Conservation (phyloP, 345 rosid species). For the Arabis alpina region DNA sequence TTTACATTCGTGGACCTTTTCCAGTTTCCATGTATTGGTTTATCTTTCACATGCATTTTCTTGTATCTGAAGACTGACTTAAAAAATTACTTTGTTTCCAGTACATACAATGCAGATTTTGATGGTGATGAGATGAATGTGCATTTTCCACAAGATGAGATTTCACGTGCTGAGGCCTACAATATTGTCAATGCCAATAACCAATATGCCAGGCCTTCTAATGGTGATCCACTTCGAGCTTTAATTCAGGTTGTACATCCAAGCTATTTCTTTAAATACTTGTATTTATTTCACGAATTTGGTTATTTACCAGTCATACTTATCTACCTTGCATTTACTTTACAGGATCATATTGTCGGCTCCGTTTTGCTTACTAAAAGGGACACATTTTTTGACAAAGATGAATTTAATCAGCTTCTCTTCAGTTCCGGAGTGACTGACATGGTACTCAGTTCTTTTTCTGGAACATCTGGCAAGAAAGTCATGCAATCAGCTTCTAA, state of each 20-base stretch:
- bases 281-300: constrained; percentile 26
- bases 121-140: constrained; percentile 99
- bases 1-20: constrained; percentile 13
- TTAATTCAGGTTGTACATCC: constrained; percentile 77
- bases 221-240: constrained; percentile 91
- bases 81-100: constrained; percentile 45
- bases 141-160: constrained; percentile 99
- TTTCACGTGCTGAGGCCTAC: constrained; percentile 97
- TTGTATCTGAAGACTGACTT: constrained; percentile 23
- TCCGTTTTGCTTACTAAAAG: constrained; percentile 85
- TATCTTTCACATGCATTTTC: constrained; percentile 13
- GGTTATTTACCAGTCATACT: constrained; percentile 8
- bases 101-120: constrained; percentile 99
- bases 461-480: constrained; percentile 66
- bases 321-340: constrained; percentile 31
- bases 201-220: constrained; percentile 92
- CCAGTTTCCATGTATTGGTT: constrained; percentile 1
- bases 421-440: constrained; percentile 76
- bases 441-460: constrained; percentile 48
- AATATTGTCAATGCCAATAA: constrained; percentile 98
- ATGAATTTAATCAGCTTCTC: constrained; percentile 81
- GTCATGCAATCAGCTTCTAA: constrained; percentile 56
- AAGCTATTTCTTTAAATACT: constrained; percentile 15
- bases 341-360: constrained; percentile 92
- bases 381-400: constrained; percentile 78